These are phyloP conservation scores for Lojkania enalia DNA, from an alignment of 2,329 filamentous ascomycete genomes.

Conservation along the genomic window DNA sequence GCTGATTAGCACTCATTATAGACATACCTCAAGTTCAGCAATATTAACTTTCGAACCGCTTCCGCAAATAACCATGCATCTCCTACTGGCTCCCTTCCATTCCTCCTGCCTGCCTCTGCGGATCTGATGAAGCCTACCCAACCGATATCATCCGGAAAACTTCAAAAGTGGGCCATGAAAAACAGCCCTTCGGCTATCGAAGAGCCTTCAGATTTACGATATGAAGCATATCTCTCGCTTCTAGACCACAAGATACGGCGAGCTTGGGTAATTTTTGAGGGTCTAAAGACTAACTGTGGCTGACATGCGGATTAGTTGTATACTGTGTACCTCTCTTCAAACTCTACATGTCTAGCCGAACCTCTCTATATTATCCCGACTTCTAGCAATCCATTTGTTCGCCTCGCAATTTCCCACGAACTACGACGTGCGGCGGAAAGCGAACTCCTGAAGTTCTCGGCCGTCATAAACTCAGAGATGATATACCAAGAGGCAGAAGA, in stretches of 20 bases:
- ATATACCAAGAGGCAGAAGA: constrained; percentile 64
- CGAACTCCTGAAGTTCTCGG: constrained; percentile 69
- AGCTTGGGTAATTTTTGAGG: constrained; percentile 71
- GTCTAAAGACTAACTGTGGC: too few relatives aligned
- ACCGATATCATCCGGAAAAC: constrained; percentile 63
- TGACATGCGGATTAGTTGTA: constrained; percentile 69
- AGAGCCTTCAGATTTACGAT: constrained; percentile 58
- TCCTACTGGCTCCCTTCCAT: constrained; percentile 84
- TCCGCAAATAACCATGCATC: constrained; percentile 92
- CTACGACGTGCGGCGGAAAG: constrained; percentile 72
- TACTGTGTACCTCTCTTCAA: constrained; percentile 76
- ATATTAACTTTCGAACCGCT: constrained; percentile 66
- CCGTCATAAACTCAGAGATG: constrained; percentile 60
- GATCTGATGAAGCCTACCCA: constrained; percentile 42
- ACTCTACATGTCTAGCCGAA: constrained; percentile 67
- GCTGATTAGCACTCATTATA: constrained; percentile 41
- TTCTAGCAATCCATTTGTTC: constrained; percentile 64
- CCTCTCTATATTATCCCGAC: constrained; percentile 71
- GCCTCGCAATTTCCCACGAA: constrained; percentile 63
- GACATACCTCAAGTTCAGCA: constrained; percentile 81
- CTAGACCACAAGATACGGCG: constrained; percentile 76
- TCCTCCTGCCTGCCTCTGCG: constrained; percentile 65
- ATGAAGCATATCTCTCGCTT: constrained; percentile 78
- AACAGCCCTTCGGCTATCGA: constrained; percentile 31
- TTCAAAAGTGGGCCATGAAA: constrained; percentile 69